Evolutionary conservation across 768 basidiomycete species (phyloP), one percentile per base, ranked within the genome.

Genomic region (Leccinum subgranulosum): DNA sequence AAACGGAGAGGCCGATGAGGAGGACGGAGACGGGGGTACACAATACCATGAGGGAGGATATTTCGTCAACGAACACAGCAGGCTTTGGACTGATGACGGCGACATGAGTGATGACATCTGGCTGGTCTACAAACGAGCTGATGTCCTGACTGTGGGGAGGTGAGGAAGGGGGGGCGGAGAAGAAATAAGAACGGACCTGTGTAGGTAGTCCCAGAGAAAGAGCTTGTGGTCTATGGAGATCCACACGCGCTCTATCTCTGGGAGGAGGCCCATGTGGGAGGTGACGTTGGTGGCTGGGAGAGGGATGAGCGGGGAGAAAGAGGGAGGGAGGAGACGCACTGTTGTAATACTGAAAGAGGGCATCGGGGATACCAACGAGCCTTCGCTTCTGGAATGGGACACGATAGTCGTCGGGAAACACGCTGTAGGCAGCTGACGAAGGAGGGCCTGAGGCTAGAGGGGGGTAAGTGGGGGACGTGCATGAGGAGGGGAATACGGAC

Each of bases 131-230:
- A 69, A 90, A 96, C n/a, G 92, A 92, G 62, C 83, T 88, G 62
- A 97, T 87, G 70, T 94, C 92, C 72, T 90, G 87, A n/a, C 94
- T 90, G 61, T 46, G 55, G 56, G 45, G 51, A 15, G 51, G 47
- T 56, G 60, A 62, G 43, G 14, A 54, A 55, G 51, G 25, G 52
- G 11, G 3, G 23, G 3, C 55, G 33, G 29, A 11, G 56, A 43
- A 53, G 23, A 45, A 52, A 15, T 23, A 43, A 77, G 25, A 43
- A 77, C 88, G 55, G 63, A 96, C 95, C 94, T 92, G 64, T 96
- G 91, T 34, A 86, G 76, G 70, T 97, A 99, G 73, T 99, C 94
- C 97, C 97, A 98, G 23, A 99, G 77, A 66, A 97, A 92, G 33
- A 99, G 78, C 65, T 92, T 92, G 72, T 94, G 87, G 75, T 98